Base-by-base conservation (phyloP, 2,329 filamentous ascomycete genomes). In the Fusarium nematophilum region DNA sequence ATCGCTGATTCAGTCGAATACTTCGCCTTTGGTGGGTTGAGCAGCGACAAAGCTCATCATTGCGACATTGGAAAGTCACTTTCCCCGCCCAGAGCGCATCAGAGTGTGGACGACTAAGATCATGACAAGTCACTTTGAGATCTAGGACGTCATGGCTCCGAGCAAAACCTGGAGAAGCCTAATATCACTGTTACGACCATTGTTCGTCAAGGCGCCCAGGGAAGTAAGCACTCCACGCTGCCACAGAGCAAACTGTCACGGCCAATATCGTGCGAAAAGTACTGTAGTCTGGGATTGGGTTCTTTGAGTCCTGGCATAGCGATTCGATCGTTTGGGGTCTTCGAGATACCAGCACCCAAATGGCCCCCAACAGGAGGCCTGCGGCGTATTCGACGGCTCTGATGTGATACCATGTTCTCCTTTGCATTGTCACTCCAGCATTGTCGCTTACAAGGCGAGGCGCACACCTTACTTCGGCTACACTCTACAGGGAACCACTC, bases 371-470 rank as follows among this genome's bases (percentile, higher is more conserved):
- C 10, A 38, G 18, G 52, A 47, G 25, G 21, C 23, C 15, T 44
- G 25, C 29, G 39, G 47, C 25, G 36, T 47, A 26, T 42, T 42
- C 29, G 34, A 52, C 27, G 42, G 27, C 38, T 59, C 30, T 34
- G 36, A 39, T 69, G 65, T 66, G 62, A 66, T 59, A 60, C 45
- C 36, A 44, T 40, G 46, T 45, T 52, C 34, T 18, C 26, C 31
- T 42, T 49, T 62, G 61, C 56, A 65, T 62, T 37, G 39, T 44
- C 43, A 57, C 53, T 64, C 53, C 50, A 45, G 33, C 33, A 40
- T 42, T 21, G 37, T 45, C 33, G 38, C 38, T 39, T 50, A 21
- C 54, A 38, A 31, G 51, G 29, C 45, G 37, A 57, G 45, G 45
- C 40, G 52, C 50, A 46, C 45, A 50, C 29, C 39, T 40, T 36